Conservation (phyloP, 2,329 filamentous ascomycete genomes). For the Colletotrichum siamense region DNA sequence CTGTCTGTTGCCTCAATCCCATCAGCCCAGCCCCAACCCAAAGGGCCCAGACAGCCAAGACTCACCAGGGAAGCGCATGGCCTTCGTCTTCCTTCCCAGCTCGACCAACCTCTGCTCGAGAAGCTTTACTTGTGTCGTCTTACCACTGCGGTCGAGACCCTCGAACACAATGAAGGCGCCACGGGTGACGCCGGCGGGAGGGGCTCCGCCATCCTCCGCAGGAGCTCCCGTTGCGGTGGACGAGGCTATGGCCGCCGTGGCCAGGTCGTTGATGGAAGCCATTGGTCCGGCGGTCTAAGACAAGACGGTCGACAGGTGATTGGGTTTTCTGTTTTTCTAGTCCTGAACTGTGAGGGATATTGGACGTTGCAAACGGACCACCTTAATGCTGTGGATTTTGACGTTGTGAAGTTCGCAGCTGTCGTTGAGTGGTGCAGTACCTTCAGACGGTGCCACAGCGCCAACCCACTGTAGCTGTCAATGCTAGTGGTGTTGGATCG, state of each 20-base stretch:
- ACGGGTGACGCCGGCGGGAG: constrained; percentile 39
- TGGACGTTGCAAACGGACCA: background rate
- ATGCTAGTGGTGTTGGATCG: background rate
- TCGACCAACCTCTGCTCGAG: constrained; percentile 62
- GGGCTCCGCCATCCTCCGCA: background rate
- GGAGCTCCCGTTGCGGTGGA: constrained; percentile 29
- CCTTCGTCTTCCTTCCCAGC: constrained; percentile 53
- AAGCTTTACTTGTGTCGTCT: constrained; percentile 85
- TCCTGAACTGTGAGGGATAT: background rate
- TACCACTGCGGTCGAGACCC: constrained; percentile 88
- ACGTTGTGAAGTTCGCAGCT: background rate
- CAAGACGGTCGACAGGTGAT: background rate
- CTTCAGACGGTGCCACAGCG: background rate
- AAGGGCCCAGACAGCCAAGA: background rate
- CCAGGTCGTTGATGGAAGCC: constrained; percentile 57
- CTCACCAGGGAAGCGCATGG: constrained; percentile 63
- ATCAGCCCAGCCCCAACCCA: background rate
- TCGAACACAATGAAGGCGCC: constrained; percentile 86
- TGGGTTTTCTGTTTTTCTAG: background rate
- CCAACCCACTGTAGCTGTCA: background rate
- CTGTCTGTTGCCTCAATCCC: constrained; percentile 61
- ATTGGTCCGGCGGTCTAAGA: constrained; percentile 26
- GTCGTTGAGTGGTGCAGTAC: background rate
- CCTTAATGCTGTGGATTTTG: background rate
- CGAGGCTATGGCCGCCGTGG: constrained; percentile 51